Base-by-base conservation (phyloP, 1,284 basidiomycete genomes). In the Moesziomyces aphidis region DNA sequence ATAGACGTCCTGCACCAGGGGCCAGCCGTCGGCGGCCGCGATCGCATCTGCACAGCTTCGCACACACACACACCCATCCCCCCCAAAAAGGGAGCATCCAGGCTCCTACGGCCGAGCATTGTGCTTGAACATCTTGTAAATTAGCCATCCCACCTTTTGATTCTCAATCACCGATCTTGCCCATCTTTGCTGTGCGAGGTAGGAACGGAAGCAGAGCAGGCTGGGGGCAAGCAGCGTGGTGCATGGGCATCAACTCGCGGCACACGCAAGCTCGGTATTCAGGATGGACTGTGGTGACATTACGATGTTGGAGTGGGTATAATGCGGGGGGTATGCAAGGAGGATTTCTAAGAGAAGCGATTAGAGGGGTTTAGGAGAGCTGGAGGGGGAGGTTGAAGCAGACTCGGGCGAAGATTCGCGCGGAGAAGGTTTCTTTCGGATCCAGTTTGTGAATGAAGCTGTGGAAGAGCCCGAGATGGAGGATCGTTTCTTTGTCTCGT, bases 1-100 rank as follows among this genome's bases (percentile, higher is more conserved):
- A 76, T 83, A 77, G 61, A 66, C 53, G 28, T 23, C 44, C 15
- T 36, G 1, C 39, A 24, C 23, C 23, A 24, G 23, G 23, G 23
- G 23, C 8, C 28, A 50, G 39, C 46, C 19, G 11, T 42, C 55
- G 23, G n/a, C 36, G 45, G 8, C 23, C 23, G 23, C 23, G 23
- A 24, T 24, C 23, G 23, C 23, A 24, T 24, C 23, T 24, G 23
- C 23, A 24, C 23, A 24, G 23, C 23, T 24, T 24, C 23, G 2
- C 31, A 13, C 13, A 11, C 8, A 31, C 9, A 34, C 31, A 34
- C 31, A 10, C 2, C 52, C 52, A 57, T 24, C 23, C 23, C 23
- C 23, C 23, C 23, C 23, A 68, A 68, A 62, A 17, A 50, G 48
- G 22, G 50, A n/a, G 13, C 31, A 34, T 7, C 31, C 21, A 23